These are phyloP conservation scores for Rosellinia necatrix DNA, from an alignment of 2,329 filamentous ascomycete genomes.

Conservation along the genomic window DNA sequence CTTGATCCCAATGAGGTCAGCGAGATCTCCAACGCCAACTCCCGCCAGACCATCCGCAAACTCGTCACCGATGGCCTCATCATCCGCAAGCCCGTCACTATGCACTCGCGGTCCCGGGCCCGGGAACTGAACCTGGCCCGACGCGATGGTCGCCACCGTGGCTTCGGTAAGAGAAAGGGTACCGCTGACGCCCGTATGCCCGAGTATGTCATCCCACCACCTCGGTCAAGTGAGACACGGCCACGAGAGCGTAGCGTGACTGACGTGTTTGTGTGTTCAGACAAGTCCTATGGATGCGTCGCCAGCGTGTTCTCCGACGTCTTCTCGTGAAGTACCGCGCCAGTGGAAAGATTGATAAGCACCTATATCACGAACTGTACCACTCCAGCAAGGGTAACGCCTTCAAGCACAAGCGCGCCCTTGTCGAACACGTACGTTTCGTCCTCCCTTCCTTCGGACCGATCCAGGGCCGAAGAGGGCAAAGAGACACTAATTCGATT, in stretches of 20 bases:
- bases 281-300: conserved; percentile 99
- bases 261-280: conserved; percentile 52
- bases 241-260: background rate
- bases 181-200: conserved; percentile 99
- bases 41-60: conserved; percentile 99
- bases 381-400: conserved; percentile 99
- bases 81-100: conserved; percentile 99
- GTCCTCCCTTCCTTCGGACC: too few relatives aligned
- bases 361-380: conserved; percentile 99
- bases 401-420: conserved; percentile 99
- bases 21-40: conserved; percentile 99
- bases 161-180: conserved; percentile 99
- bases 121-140: conserved; percentile 93
- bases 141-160: conserved; percentile 95
- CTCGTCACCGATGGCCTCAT: conserved; percentile 99
- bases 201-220: conserved; percentile 66
- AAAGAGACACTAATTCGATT: too few relatives aligned
- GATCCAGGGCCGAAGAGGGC: too few relatives aligned
- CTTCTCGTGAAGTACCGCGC: conserved; percentile 99
- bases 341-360: conserved; percentile 99
- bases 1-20: conserved; percentile 99
- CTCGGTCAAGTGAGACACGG: background rate
- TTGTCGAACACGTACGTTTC: conserved; percentile 97
- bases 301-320: conserved; percentile 97
- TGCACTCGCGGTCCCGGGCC: conserved; percentile 97